Evolutionary conservation across 495 filamentous ascomycete genomes (phyloP).

Genomic region (Podospora bellae-mahoneyi): DNA sequence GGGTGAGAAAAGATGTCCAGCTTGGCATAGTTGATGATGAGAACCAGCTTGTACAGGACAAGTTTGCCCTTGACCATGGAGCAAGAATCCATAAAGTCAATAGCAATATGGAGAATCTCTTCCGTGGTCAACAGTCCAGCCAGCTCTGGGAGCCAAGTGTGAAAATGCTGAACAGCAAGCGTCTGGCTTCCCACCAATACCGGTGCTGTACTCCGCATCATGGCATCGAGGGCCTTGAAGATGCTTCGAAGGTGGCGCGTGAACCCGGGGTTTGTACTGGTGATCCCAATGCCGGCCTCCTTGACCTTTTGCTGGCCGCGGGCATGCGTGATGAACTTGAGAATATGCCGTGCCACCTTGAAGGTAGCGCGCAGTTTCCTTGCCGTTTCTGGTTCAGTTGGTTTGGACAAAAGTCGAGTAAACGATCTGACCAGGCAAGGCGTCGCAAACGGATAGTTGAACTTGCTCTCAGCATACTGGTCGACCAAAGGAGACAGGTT

Average conservation of each 20-base stretch:
- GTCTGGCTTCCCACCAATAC: slow-evolving; percentile 91
- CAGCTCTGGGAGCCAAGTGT: slow-evolving; percentile 91
- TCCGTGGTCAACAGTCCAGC: slow-evolving; percentile 68
- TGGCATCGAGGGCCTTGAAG: slow-evolving; percentile 79
- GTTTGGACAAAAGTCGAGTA: slow-evolving; percentile 71
- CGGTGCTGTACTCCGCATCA: slow-evolving; percentile 85
- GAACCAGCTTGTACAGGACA: slow-evolving; percentile 85
- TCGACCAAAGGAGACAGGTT: slow-evolving; percentile 87
- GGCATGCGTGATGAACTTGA: slow-evolving; percentile 93
- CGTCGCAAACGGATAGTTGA: slow-evolving; percentile 91
- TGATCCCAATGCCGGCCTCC: slow-evolving; percentile 86
- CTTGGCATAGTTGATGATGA: slow-evolving; percentile 85
- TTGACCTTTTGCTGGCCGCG: slow-evolving; percentile 82
- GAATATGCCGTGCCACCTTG: slow-evolving; percentile 88
- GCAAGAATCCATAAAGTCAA: slow-evolving; percentile 92
- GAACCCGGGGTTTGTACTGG: slow-evolving; percentile 69
- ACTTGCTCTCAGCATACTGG: slow-evolving; percentile 80
- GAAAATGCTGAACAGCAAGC: slow-evolving; percentile 92
- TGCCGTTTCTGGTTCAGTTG: slow-evolving; percentile 74
- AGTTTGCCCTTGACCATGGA: slow-evolving; percentile 84
- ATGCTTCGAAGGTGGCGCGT: slow-evolving; percentile 78
- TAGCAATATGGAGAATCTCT: slow-evolving; percentile 87
- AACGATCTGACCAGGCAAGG: slow-evolving; percentile 90
- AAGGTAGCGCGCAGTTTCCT: slow-evolving; percentile 84
- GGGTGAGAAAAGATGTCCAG: slow-evolving; percentile 73